Base-by-base conservation (phyloP, 805 yeast genomes). In the Lipomyces spencermartinsiae region DNA sequence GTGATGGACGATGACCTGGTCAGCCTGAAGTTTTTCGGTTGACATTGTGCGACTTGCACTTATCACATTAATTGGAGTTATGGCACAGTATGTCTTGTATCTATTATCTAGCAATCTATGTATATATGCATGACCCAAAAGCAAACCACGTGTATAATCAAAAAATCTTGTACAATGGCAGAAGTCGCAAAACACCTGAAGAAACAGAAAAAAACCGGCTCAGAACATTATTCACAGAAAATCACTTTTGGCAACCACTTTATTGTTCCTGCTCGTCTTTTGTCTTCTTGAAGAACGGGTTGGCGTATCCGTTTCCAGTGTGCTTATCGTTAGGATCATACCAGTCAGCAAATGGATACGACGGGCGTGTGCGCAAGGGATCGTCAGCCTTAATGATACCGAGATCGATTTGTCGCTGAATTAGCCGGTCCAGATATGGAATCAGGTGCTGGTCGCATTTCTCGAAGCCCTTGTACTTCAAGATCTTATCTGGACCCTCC, bases 401-500 rank as follows among this genome's bases (percentile, higher is more conserved):
- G 66, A 79, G 64, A 22, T 86, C 86, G 16, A 83, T 76, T 76
- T 89, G 93, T 63, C 89, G 81, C 69, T 86, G 77, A 58, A 89
- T 84, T 63, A 89, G 77, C 0, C 76, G 76, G 73, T 89, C 89
- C 73, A 89, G 80, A 75, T 88, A 89, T 1, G 84, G 85, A 4
- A 81, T 73, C 58, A 89, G 79, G 73, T 88, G 90, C 72, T 86
- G 89, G 76, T 90, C 83, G 73, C 87, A 83, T 58, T 82, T 73
- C 61, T 81, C 87, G 72, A 88, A 89, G 71, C 83, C 83, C 75
- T 89, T 89, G 78, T 89, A 89, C 75, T 86, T 85, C 74, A 86
- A 78, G 68, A 89, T 89, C 61, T 83, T 84, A 69, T 85, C 87
- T 9, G 92, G 92, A 0, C 87, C 92, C 76, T 89, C 92, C 70